Percentiles rank a stretch among this genome's conserved stretches.
These are phyloP conservation scores for Catunica adiposa DNA, from an alignment of 2,329 filamentous ascomycete genomes.

Conservation along the genomic window DNA sequence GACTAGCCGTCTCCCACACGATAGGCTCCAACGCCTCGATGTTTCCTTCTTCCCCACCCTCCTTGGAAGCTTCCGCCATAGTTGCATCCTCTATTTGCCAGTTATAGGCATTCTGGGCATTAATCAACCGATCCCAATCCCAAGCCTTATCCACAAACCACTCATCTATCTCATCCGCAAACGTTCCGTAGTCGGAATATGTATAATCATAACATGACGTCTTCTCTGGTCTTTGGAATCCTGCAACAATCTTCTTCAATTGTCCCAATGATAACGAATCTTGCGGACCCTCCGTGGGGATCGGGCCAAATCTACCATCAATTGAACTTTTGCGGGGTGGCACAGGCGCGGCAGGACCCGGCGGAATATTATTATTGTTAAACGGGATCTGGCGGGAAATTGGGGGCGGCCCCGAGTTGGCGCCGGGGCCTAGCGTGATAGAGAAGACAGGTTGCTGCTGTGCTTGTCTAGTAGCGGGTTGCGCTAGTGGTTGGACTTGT, in stretches of 20 bases:
- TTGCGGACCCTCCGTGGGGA: slow-evolving; percentile 16
- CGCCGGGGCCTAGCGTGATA: neutral
- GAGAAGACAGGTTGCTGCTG: slow-evolving; percentile 8
- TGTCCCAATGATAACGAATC: slow-evolving; percentile 65
- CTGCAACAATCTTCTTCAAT: slow-evolving; percentile 54
- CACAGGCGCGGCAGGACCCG: slow-evolving; percentile 3
- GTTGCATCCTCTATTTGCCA: slow-evolving; percentile 49
- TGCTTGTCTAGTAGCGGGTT: neutral
- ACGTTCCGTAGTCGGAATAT: slow-evolving; percentile 54
- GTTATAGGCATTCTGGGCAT: slow-evolving; percentile 61
- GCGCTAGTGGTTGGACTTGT: neutral
- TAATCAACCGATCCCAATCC: slow-evolving; percentile 64
- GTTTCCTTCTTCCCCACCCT: slow-evolving; percentile 20
- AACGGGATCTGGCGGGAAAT: neutral
- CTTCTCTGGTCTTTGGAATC: slow-evolving; percentile 53
- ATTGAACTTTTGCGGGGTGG: slow-evolving; percentile 16
- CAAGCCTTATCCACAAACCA: slow-evolving; percentile 91
- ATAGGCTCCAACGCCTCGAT: slow-evolving; percentile 17
- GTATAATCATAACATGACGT: slow-evolving; percentile 64
- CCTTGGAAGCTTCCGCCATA: slow-evolving; percentile 4
- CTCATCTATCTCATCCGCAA: slow-evolving; percentile 84
- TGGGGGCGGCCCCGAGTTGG: slow-evolving; percentile 1
- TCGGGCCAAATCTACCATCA: slow-evolving; percentile 23
- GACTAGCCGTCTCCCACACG: slow-evolving; percentile 50
- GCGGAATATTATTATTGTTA: neutral